phyloP scores from a whole-genome alignment of 2,329 filamentous ascomycete species.

The Fusarium multiceps region DNA sequence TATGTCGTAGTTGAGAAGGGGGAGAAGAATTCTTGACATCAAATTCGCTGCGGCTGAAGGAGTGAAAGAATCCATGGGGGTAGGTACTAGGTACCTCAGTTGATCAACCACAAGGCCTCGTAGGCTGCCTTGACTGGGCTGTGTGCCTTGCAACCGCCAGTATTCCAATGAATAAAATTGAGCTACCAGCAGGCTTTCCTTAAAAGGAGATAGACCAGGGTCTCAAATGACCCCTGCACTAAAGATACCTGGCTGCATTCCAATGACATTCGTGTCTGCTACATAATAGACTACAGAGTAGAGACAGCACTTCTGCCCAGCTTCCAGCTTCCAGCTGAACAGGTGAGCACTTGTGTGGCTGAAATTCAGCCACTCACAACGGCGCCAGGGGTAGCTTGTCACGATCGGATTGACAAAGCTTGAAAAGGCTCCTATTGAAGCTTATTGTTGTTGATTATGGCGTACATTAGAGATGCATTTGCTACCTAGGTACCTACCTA shows the following conservation, averaged over 20 bases:
- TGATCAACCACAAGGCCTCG: conserved; percentile 24
- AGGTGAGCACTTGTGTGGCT: conserved; percentile 6
- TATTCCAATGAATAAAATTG: conserved; percentile 2
- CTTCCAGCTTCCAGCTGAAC: conserved; percentile 3
- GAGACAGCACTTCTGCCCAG: neutral
- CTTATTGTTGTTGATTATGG: neutral
- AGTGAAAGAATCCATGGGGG: neutral
- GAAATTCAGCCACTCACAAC: conserved; percentile 11
- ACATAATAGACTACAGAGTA: too few relatives aligned
- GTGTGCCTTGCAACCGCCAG: conserved; percentile 7
- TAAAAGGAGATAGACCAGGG: conserved; percentile 23
- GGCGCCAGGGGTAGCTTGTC: conserved; percentile 1
- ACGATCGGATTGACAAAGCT: neutral
- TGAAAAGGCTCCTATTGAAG: conserved; percentile 13
- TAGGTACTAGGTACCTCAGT: neutral
- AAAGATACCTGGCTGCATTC: conserved; percentile 24
- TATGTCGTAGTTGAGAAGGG: neutral
- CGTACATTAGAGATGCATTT: neutral
- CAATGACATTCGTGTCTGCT: conserved; percentile 7
- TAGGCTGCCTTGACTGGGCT: conserved; percentile 29
- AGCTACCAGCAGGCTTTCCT: conserved; percentile 24
- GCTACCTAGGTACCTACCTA: neutral
- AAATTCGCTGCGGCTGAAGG: neutral
- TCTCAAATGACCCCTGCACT: conserved; percentile 1
- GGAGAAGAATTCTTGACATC: neutral